A percentile compares a stretch with the other conserved stretches of the same genome.
phyloP scores from a whole-genome alignment of 805 yeast species.

The Hagleromyces aurorensis region DNA sequence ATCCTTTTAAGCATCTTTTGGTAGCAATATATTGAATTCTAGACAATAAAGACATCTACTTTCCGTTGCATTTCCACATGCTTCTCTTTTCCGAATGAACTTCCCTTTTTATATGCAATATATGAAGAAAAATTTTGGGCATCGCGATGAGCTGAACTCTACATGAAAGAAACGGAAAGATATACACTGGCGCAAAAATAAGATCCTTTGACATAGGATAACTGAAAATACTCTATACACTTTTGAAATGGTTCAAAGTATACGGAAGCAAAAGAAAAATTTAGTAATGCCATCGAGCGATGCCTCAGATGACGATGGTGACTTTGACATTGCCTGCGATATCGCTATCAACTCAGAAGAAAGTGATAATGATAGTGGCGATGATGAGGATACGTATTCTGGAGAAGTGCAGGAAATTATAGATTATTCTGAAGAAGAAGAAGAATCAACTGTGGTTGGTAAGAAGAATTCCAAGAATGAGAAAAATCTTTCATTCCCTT shows the following conservation, averaged over 20 bases:
- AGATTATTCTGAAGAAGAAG: constrained; percentile 36
- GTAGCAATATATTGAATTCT: constrained; percentile 6
- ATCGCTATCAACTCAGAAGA: constrained; percentile 40
- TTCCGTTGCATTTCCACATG: constrained; percentile 2
- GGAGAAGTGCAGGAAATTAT: constrained; percentile 22
- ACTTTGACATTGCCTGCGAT: constrained; percentile 53
- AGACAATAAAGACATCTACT: constrained; percentile 12
- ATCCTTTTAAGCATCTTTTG: constrained; percentile 11
- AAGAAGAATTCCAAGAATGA: constrained; percentile 11
- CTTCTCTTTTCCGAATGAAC: background rate
- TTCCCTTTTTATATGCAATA: constrained; percentile 2
- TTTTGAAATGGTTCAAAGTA: constrained; percentile 1
- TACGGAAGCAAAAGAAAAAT: background rate
- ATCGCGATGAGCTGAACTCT: constrained; percentile 11
- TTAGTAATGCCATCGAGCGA: constrained; percentile 21
- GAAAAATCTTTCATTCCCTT: constrained; percentile 6
- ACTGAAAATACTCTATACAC: background rate
- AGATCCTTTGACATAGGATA: constrained; percentile 1
- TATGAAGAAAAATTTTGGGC: constrained; percentile 7
- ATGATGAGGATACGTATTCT: constrained; percentile 21
- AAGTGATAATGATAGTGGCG: constrained; percentile 33
- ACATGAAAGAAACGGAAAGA: background rate
- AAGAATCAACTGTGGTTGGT: constrained; percentile 34
- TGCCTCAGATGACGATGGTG: constrained; percentile 36
- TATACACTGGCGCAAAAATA: background rate